Conservation (phyloP, 2,329 filamentous ascomycete genomes). For the Phyllachora maydis region DNA sequence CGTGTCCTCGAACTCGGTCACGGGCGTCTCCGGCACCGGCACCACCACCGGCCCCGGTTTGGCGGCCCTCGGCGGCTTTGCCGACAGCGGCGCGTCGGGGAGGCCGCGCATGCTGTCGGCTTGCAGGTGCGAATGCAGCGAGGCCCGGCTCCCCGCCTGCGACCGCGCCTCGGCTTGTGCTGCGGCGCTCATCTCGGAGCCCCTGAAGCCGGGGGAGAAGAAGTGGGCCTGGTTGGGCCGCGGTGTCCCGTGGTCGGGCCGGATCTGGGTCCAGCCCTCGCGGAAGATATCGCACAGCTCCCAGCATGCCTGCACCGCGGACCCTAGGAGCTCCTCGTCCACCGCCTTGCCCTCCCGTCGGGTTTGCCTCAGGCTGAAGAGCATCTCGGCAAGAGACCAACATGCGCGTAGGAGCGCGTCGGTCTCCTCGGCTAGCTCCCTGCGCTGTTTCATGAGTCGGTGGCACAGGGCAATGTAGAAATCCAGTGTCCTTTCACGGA, state of each 20-base stretch:
- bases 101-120: constrained; percentile 29
- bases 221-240: constrained; percentile 63
- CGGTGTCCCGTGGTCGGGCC: constrained; percentile 71
- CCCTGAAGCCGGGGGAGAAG: constrained; percentile 21
- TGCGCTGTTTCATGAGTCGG: constrained; percentile 85
- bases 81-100: too few species aligned
- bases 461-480: constrained; percentile 92
- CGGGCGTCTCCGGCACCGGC: constrained; percentile 63
- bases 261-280: constrained; percentile 76
- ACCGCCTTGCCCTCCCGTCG: constrained; percentile 49
- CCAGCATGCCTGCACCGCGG: constrained; percentile 85
- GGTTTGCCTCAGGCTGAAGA: constrained; percentile 77
- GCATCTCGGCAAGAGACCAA: constrained; percentile 80
- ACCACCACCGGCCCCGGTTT: too few species aligned
- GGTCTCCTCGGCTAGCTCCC: constrained; percentile 57
- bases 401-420: constrained; percentile 71
- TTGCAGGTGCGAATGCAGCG: constrained; percentile 21
- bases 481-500: constrained; percentile 75
- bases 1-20: constrained; percentile 87
- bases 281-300: constrained; percentile 85
- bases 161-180: constrained; percentile 12
- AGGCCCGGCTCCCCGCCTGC: constrained; percentile 22
- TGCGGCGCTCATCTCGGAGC: not conserved
- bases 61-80: too few species aligned
- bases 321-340: constrained; percentile 70